Percentiles rank a stretch among this genome's conserved stretches.
Evolutionary conservation across 257 asterid genomes (phyloP).

Genomic region (Vinca minor): DNA sequence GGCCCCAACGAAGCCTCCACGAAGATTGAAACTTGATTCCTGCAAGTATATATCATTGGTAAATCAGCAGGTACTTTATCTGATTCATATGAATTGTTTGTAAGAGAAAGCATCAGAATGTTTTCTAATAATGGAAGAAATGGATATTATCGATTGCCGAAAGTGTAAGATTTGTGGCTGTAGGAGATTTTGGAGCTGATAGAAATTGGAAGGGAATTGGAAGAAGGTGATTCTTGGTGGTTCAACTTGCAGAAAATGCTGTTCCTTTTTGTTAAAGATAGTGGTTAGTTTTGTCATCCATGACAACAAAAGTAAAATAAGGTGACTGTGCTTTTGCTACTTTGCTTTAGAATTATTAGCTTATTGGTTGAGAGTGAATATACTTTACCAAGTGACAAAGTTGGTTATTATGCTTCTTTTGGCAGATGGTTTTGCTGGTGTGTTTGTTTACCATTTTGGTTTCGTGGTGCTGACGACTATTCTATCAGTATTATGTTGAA

Average conservation of each 20-base stretch:
- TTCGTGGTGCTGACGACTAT: too few relatives aligned
- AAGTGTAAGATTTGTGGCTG: constrained; percentile 26
- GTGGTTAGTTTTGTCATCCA: constrained; percentile 14
- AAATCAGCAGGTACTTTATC: constrained; percentile 10
- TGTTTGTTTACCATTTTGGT: too few relatives aligned
- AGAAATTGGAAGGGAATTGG: constrained; percentile 21
- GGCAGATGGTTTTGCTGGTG: neutral
- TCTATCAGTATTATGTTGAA: too few relatives aligned
- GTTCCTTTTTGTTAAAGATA: constrained; percentile 11
- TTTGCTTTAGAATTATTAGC: neutral
- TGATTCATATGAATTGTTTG: constrained; percentile 13
- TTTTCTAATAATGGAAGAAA: constrained; percentile 14
- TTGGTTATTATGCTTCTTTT: constrained; percentile 8
- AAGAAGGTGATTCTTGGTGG: constrained; percentile 14
- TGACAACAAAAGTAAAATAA: neutral
- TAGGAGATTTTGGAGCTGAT: constrained; percentile 15
- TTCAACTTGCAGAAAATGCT: constrained; percentile 29
- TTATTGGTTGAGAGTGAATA: constrained; percentile 13
- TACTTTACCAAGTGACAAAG: constrained; percentile 16
- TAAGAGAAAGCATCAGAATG: constrained; percentile 16
- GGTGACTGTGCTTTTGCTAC: neutral
- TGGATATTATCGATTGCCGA: constrained; percentile 20
- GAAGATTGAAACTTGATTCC: neutral
- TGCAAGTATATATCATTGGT: constrained; percentile 2
- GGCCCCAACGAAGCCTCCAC: too few relatives aligned